These are phyloP conservation scores for Pichia manshurica DNA, from an alignment of 805 yeast species.

Conservation along the genomic window DNA sequence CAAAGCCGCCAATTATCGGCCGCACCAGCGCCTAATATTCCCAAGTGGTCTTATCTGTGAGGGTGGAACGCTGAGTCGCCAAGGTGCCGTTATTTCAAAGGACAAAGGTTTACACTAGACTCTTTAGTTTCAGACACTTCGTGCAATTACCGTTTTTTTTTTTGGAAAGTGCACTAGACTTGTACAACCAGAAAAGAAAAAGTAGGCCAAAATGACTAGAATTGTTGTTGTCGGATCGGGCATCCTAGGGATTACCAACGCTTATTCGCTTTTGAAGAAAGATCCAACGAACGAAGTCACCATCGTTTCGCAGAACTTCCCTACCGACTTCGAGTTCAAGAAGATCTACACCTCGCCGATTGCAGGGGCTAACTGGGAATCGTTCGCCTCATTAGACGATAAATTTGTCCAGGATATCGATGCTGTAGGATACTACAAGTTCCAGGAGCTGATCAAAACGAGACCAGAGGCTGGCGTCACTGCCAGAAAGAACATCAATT, in stretches of 20 bases:
- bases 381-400: constrained; percentile 46
- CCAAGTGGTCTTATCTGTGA: too few species aligned
- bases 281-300: constrained; percentile 36
- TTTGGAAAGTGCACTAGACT: too few species aligned
- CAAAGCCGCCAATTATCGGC: too few species aligned
- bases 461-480: constrained; percentile 48
- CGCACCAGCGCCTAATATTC: too few species aligned
- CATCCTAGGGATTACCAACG: constrained; percentile 51
- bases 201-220: constrained; percentile 16
- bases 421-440: constrained; percentile 41
- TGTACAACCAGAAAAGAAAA: too few species aligned
- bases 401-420: constrained; percentile 36
- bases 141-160: too few species aligned
- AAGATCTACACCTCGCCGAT: constrained; percentile 54
- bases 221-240: constrained; percentile 37
- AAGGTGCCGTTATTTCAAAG: too few species aligned
- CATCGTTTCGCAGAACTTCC: constrained; percentile 41
- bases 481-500: constrained; percentile 18
- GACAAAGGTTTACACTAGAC: too few species aligned
- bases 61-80: too few species aligned
- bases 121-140: too few species aligned
- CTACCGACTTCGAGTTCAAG: constrained; percentile 48
- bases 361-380: constrained; percentile 71
- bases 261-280: constrained; percentile 36
- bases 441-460: constrained; percentile 38